phyloP scores from a whole-genome alignment of 352 stramenopile genomes.

The Phytopythium aichiense region DNA sequence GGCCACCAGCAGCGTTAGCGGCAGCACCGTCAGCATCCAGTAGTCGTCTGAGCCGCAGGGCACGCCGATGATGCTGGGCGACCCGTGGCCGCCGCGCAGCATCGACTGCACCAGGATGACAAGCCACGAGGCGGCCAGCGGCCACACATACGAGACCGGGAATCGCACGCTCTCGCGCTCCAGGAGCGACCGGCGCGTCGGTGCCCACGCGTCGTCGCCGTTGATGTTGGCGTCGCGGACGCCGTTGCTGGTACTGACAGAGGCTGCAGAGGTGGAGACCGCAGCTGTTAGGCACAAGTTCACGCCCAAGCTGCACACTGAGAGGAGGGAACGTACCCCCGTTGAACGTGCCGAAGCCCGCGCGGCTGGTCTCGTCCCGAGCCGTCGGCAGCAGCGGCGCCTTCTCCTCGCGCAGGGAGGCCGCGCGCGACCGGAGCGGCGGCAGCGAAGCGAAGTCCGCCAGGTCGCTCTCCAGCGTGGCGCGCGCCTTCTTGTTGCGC shows the following conservation, averaged over 20 bases:
- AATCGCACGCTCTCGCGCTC: constrained; percentile 45
- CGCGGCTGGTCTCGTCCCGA: constrained; percentile 11
- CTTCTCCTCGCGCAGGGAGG: constrained; percentile 8
- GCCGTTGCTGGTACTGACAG: not conserved
- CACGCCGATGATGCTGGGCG: constrained; percentile 85
- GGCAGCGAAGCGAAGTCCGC: constrained; percentile 62
- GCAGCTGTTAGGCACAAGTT: not conserved
- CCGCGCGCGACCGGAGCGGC: constrained; percentile 17
- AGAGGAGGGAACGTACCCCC: not conserved
- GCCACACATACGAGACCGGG: constrained; percentile 50
- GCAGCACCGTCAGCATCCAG: constrained; percentile 89
- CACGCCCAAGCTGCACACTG: not conserved
- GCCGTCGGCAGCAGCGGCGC: constrained; percentile 8
- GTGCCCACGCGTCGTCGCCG: constrained; percentile 36
- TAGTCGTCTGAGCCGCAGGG: constrained; percentile 89
- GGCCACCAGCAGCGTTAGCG: constrained; percentile 67
- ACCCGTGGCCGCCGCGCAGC: constrained; percentile 66
- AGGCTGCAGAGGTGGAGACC: not conserved
- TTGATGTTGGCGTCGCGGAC: not conserved
- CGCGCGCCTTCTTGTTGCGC: constrained; percentile 47
- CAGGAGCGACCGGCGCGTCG: constrained; percentile 40
- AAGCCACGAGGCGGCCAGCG: constrained; percentile 62
- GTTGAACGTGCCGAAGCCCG: constrained; percentile 39
- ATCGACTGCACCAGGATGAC: constrained; percentile 68
- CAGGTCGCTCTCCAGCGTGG: constrained; percentile 44